Evolutionary conservation across 176 grass and related monocot species (phyloP).

Genomic region (Puya raimondii): DNA sequence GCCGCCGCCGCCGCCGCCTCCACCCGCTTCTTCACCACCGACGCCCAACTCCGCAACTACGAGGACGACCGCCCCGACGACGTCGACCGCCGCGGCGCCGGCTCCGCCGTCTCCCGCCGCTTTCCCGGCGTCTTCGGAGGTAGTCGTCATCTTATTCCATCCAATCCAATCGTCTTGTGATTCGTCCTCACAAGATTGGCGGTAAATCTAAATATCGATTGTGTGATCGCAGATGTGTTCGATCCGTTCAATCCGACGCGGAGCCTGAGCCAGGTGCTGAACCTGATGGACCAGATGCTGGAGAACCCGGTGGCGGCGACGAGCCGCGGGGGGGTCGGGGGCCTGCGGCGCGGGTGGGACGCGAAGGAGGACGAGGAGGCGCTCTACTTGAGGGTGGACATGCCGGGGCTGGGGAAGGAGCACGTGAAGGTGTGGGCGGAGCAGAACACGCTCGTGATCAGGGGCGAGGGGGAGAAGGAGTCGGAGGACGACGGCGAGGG

Average conservation of each 20-base stretch:
- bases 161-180: neutral
- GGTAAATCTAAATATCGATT: neutral
- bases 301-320: constrained; percentile 24
- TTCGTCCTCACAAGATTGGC: neutral
- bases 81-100: neutral
- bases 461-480: constrained; percentile 40
- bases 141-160: constrained; percentile 27
- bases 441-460: constrained; percentile 34
- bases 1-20: neutral
- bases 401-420: constrained; percentile 73
- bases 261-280: constrained; percentile 54
- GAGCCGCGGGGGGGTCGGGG: neutral
- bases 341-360: constrained; percentile 40
- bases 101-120: neutral
- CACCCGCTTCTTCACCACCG: constrained; percentile 39
- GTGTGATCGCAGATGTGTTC: constrained; percentile 36
- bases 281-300: constrained; percentile 50
- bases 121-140: constrained; percentile 38
- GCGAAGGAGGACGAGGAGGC: constrained; percentile 60
- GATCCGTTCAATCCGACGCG: constrained; percentile 54
- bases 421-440: constrained; percentile 48
- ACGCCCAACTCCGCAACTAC: constrained; percentile 31
- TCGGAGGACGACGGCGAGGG: constrained; percentile 13
- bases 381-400: constrained; percentile 61
- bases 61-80: constrained; percentile 8